A percentile compares a stretch with the other conserved stretches of the same genome.
Evolutionary conservation across 345 rosid species (phyloP).

Genomic region (Gossypium longicalyx): DNA sequence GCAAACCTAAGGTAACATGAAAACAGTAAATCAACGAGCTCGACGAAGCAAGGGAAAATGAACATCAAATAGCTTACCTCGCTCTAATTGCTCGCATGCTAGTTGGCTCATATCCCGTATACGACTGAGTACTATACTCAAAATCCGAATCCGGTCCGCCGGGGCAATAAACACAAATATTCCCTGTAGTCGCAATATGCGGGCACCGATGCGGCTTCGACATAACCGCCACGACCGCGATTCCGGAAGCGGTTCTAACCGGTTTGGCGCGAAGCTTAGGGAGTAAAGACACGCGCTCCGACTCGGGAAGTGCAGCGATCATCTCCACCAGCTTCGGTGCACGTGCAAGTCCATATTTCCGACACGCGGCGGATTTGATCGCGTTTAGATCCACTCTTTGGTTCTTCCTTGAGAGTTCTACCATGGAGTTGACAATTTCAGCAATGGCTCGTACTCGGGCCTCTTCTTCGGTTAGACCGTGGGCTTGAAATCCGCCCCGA

Average conservation of each 20-base stretch:
- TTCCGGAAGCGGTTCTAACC: constrained; percentile 93
- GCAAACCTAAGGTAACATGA: not conserved
- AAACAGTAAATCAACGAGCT: not conserved
- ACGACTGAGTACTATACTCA: constrained; percentile 98
- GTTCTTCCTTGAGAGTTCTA: constrained; percentile 86
- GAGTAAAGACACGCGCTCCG: constrained; percentile 83
- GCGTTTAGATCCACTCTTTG: constrained; percentile 93
- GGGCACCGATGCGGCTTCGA: constrained; percentile 99
- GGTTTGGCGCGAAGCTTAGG: constrained; percentile 98
- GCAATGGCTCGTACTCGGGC: constrained; percentile 92
- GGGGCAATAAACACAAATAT: constrained; percentile 93
- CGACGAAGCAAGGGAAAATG: not conserved
- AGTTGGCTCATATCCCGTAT: constrained; percentile 98
- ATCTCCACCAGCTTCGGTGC: constrained; percentile 97
- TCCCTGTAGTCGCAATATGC: constrained; percentile 94
- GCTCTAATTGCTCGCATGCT: constrained; percentile 99
- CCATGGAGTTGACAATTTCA: constrained; percentile 88
- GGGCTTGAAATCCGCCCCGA: constrained; percentile 78
- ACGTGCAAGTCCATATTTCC: constrained; percentile 87
- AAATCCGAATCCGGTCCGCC: constrained; percentile 99
- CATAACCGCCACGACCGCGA: constrained; percentile 97
- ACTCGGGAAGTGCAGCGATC: constrained; percentile 94
- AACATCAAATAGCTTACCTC: constrained; percentile 44
- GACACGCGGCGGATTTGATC: constrained; percentile 77
- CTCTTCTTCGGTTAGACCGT: constrained; percentile 86